phyloP scores from a whole-genome alignment of 1,139 yeast species.

The Saccharomyces pastorianus region DNA sequence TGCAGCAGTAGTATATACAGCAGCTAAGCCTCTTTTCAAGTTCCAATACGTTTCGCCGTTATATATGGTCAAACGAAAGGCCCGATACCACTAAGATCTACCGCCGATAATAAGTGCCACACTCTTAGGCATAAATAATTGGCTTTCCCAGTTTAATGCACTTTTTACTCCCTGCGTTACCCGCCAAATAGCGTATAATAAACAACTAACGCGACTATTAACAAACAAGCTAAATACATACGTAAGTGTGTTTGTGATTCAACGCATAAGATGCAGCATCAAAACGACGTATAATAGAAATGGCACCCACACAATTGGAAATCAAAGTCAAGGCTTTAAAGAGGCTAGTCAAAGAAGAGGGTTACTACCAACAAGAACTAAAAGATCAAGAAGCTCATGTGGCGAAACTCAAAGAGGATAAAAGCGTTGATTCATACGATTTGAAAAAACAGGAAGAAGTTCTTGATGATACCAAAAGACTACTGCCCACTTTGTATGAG shows the following conservation, averaged over 20 bases:
- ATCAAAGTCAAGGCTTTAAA: conserved; percentile 70
- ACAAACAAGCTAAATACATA: not conserved
- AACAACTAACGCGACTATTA: too few relatives aligned
- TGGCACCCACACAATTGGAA: conserved; percentile 72
- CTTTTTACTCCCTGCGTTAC: too few relatives aligned
- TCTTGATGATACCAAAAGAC: conserved; percentile 57
- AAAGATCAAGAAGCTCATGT: conserved; percentile 51
- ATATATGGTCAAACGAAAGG: too few relatives aligned
- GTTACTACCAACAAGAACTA: conserved; percentile 55
- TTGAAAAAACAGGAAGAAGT: conserved; percentile 60
- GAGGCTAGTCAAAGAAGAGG: conserved; percentile 66
- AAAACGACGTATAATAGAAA: conserved; percentile 20
- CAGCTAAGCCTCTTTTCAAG: too few relatives aligned
- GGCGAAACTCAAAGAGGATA: conserved; percentile 33
- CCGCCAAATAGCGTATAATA: too few relatives aligned
- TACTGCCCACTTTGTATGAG: conserved; percentile 53
- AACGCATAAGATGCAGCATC: too few relatives aligned
- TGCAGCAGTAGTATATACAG: conserved; percentile 7
- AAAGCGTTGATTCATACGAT: conserved; percentile 57
- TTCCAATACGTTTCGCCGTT: too few relatives aligned
- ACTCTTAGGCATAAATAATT: too few relatives aligned
- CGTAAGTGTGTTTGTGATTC: too few relatives aligned
- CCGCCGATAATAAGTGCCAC: too few relatives aligned
- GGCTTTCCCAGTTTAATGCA: too few relatives aligned
- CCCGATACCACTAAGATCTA: too few relatives aligned